Base-by-base conservation (phyloP, 1,284 basidiomycete genomes). In the Rhodotorula sp. region DNA sequence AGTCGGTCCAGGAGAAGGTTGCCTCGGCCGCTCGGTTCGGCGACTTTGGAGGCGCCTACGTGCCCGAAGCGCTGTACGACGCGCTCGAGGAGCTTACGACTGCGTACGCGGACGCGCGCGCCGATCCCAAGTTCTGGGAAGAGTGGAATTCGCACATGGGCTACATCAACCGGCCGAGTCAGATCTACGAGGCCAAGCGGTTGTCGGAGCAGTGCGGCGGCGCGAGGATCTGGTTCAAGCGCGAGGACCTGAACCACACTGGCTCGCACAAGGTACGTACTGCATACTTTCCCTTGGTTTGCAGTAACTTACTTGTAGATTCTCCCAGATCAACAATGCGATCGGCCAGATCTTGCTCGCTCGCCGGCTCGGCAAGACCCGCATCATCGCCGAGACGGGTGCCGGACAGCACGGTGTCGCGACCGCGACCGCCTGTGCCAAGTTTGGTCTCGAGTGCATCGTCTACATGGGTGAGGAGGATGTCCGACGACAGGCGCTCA, bases 401-500 rank as follows among this genome's bases (percentile, higher is more conserved):
- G 95, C 96, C 0, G 96, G 96, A 44, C 95, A 99, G 81, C 96
- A 99, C 81, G 96, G 96, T 81, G 95, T 99, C 29, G 96, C 96
- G 15, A 98, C 95, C 53, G 96, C 96, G 0, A 99, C 95, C 4
- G 96, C 93, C 15, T 99, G 96, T 77, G 95, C 95, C 60, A 91
- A 91, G 77, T 99, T 99, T 78, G 95, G 93, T 22, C 79, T 99
- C 84, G 90, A 98, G 68, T 99, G 96, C 80, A 83, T 96, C 77
- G 86, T 99, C 76, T 99, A 95, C 83, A 99, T 99, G 95, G 96
- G 96, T 66, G 88, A 92, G n/a, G 95, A 98, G 82, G 96, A 99
- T 81, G 95, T 97, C 30, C 86, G 93, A 51, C 86, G 96, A 55
- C 96, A 99, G 82, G 90, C 91, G 22, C 83, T 99, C 77, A 99